phyloP scores from a whole-genome alignment of 1,139 yeast genomes.

The Diutina neorugosa region DNA sequence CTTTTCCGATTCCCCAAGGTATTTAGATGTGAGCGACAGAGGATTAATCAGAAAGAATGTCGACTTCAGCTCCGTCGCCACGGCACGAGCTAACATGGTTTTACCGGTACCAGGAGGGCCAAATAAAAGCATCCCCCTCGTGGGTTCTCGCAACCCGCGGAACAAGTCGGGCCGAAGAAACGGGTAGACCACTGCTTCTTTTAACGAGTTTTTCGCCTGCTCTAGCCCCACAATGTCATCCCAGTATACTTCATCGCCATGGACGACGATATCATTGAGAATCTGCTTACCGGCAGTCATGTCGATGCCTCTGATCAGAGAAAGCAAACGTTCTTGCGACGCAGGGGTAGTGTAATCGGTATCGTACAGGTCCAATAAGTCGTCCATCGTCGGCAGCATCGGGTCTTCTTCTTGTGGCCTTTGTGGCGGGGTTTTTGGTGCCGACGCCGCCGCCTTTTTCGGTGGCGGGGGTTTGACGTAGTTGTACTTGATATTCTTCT shows the following conservation, averaged over 20 bases:
- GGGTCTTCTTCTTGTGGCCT: conserved; percentile 6
- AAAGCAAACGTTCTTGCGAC: conserved; percentile 47
- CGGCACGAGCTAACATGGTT: conserved; percentile 95
- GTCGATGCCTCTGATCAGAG: conserved; percentile 30
- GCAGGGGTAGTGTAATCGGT: conserved; percentile 10
- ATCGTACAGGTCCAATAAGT: conserved; percentile 15
- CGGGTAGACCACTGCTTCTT: conserved; percentile 96
- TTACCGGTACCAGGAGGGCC: conserved; percentile 99
- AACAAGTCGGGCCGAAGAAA: conserved; percentile 88
- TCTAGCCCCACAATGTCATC: conserved; percentile 94
- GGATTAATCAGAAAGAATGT: conserved; percentile 91
- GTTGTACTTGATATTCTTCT: conserved; percentile 9
- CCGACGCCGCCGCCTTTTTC: conserved; percentile 5
- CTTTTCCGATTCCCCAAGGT: conserved; percentile 89
- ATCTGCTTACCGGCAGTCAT: conserved; percentile 45
- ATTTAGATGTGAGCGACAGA: conserved; percentile 84
- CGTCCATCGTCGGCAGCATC: conserved; percentile 17
- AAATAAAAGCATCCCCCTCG: conserved; percentile 87
- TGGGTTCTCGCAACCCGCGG: conserved; percentile 87
- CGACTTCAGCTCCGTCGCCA: conserved; percentile 91
- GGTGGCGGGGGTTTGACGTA: conserved; percentile 5
- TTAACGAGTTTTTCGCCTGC: conserved; percentile 75
- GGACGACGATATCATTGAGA: conserved; percentile 80
- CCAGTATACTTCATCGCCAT: conserved; percentile 96
- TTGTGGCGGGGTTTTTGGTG: neutral